Conservation (phyloP, 768 basidiomycete species). For the Boletus vinaceobasis region DNA sequence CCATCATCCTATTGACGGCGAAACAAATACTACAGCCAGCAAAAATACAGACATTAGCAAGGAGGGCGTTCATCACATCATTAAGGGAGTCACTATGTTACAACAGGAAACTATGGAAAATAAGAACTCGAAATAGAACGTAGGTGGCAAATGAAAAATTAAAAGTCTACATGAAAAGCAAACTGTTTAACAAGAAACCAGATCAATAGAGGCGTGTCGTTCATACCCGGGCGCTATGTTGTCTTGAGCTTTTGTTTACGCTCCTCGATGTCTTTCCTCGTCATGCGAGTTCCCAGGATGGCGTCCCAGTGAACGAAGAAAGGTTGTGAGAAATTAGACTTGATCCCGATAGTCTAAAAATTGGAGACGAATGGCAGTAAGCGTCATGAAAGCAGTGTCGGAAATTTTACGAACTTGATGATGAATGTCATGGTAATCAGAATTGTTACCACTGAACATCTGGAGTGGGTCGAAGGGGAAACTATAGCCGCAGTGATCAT, state of each 20-base stretch:
- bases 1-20: no score
- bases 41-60: no score
- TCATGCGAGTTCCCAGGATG: constrained; percentile 81
- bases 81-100: constrained; percentile 15
- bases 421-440: constrained; percentile 98
- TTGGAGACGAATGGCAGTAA: background rate
- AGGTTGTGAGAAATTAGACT: constrained; percentile 93
- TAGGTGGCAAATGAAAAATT: background rate
- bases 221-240: background rate
- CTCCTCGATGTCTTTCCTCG: constrained; percentile 58
- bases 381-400: background rate
- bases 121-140: background rate
- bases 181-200: background rate
- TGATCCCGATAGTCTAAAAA: constrained; percentile 65
- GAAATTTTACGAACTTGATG: constrained; percentile 63
- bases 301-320: constrained; percentile 96
- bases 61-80: constrained; percentile 1
- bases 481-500: constrained; percentile 91
- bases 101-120: constrained; percentile 17
- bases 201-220: background rate
- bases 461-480: constrained; percentile 93
- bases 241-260: constrained; percentile 40
- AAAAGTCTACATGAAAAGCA: background rate
- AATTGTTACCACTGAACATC: constrained; percentile 80
- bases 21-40: no score